phyloP scores from a whole-genome alignment of 2,329 filamentous ascomycete genomes.

The Sporothrix brunneoviolacea region DNA sequence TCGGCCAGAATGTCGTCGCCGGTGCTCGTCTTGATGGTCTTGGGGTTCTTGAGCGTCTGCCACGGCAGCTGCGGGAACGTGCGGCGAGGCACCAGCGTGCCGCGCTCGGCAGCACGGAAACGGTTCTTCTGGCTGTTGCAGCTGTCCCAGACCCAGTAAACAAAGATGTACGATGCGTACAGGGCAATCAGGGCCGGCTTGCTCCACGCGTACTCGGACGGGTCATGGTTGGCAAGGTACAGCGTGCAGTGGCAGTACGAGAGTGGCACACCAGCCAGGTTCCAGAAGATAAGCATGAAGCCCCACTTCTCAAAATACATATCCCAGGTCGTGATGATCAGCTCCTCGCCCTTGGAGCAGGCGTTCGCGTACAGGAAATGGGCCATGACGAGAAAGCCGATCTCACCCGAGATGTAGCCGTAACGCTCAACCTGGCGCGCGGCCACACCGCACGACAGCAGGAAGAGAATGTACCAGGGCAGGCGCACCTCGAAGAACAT shows the following conservation, averaged over 20 bases:
- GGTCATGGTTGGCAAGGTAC: slow-evolving; percentile 69
- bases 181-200: slow-evolving; percentile 53
- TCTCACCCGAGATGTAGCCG: slow-evolving; percentile 69
- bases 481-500: slow-evolving; percentile 87
- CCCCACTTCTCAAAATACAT: slow-evolving; percentile 89
- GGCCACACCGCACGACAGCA: slow-evolving; percentile 61
- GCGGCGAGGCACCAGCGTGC: slow-evolving; percentile 56
- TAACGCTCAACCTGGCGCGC: slow-evolving; percentile 70
- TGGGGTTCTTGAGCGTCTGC: slow-evolving; percentile 66
- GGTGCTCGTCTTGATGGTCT: slow-evolving; percentile 59
- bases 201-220: slow-evolving; percentile 62
- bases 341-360: slow-evolving; percentile 75
- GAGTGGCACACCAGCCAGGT: slow-evolving; percentile 72
- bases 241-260: slow-evolving; percentile 80
- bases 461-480: slow-evolving; percentile 78
- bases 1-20: slow-evolving; percentile 67
- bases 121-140: slow-evolving; percentile 80
- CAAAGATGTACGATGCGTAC: slow-evolving; percentile 60
- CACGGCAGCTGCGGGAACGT: slow-evolving; percentile 77
- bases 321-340: slow-evolving; percentile 76
- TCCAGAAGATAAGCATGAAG: slow-evolving; percentile 90
- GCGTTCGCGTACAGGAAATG: slow-evolving; percentile 80
- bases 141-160: slow-evolving; percentile 81
- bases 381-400: slow-evolving; percentile 67
- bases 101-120: slow-evolving; percentile 65